These are phyloP conservation scores for Solanum ossicruentum DNA, from an alignment of 257 asterid genomes.

Conservation along the genomic window DNA sequence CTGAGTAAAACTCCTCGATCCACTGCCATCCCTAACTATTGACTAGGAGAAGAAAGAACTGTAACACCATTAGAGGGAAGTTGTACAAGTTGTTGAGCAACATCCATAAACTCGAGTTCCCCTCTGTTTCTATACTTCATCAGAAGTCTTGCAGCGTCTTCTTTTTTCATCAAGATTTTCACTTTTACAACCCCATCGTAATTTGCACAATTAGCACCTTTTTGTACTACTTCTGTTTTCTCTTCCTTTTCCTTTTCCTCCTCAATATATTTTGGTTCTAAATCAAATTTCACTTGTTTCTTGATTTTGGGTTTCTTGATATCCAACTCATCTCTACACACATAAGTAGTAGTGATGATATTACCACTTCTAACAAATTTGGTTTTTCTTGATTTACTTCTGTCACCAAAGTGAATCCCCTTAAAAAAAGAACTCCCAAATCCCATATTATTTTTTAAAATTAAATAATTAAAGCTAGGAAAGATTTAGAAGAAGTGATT, in stretches of 20 bases:
- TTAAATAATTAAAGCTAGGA: background rate
- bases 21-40: background rate
- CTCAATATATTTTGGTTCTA: background rate
- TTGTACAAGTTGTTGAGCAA: constrained; percentile 9
- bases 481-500: background rate
- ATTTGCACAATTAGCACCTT: too few species aligned
- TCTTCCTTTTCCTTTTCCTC: background rate
- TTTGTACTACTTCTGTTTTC: background rate
- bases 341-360: background rate
- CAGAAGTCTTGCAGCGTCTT: constrained; percentile 16
- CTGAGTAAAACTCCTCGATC: fast-evolving
- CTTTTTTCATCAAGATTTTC: constrained; percentile 20
- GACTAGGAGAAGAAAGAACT: background rate
- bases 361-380: background rate
- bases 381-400: background rate
- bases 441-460: background rate
- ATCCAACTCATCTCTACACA: background rate
- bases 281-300: background rate
- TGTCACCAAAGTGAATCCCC: background rate
- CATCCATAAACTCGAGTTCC: constrained; percentile 13
- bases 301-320: constrained; percentile 1
- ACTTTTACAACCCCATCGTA: background rate
- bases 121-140: constrained; percentile 16
- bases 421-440: background rate
- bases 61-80: constrained; percentile 1